These are phyloP conservation scores for Sporisorium exsertum DNA, from an alignment of 1,284 basidiomycete genomes.

Conservation along the genomic window DNA sequence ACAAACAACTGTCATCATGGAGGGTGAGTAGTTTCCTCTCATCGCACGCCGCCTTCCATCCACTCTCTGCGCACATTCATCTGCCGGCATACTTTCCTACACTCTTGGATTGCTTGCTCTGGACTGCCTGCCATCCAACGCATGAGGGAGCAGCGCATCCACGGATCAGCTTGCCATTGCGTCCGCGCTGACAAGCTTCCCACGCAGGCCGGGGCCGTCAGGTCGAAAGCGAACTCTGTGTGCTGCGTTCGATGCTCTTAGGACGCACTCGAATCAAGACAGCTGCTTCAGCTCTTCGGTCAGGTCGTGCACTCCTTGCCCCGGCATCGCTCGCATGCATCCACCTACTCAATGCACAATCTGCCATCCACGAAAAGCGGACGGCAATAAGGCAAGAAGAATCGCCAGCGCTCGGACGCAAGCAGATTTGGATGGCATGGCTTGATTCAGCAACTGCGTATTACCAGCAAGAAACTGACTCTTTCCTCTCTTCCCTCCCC, in stretches of 20 bases:
- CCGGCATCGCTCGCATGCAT: background rate
- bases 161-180: background rate
- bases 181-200: background rate
- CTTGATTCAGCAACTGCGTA: background rate
- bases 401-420: background rate
- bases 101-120: background rate
- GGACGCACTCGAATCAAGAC: background rate
- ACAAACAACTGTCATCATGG: conserved; percentile 34
- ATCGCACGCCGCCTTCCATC: conserved; percentile 13
- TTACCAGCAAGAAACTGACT: conserved; percentile 11
- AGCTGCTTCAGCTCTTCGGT: background rate
- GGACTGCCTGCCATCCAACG: background rate
- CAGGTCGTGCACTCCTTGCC: background rate
- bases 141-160: background rate
- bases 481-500: background rate
- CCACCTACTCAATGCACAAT: background rate
- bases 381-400: background rate
- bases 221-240: background rate
- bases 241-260: background rate
- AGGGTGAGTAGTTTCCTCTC: conserved; percentile 41
- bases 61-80: background rate
- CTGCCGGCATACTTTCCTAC: conserved; percentile 2
- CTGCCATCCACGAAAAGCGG: background rate
- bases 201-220: background rate
- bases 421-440: background rate